Evolutionary conservation across 768 basidiomycete species (phyloP), one percentile per base, ranked within the genome.

Genomic region (Harrya chromipes): DNA sequence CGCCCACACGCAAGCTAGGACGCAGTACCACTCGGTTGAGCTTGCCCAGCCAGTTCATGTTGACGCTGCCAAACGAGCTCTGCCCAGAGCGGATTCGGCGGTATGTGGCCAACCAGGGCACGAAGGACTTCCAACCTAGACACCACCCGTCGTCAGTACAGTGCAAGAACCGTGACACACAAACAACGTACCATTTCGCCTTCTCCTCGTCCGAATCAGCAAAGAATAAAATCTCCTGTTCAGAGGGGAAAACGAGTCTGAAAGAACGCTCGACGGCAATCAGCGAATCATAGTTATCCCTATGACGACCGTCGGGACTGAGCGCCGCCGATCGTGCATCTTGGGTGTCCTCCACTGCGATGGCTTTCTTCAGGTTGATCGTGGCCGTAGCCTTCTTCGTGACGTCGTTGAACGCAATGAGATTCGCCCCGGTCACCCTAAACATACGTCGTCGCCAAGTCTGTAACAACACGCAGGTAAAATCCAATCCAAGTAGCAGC

Each of bases 201-300:
- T 97, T 98, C 66, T 92, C 91, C 47, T 86, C 84, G 49, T 93
- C 88, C 12, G 82, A 85, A 67, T 97, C 95, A 27, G 94, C 90
- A 59, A 87, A 94, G 75, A 97, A 98, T 11, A 81, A 67, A 51
- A 98, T 95, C 49, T 87, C 82, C 56, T 92, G 82, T 27, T 84
- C 78, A 20, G 79, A 74, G 3, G 82, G 79, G 70, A 98, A 97
- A 11, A 85, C 68, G 35, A 98, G 70, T 41, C 87, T 78, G 81
- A 97, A 97, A 6, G 86, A 90, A 46, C 88, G 81, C 58, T 90
- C 87, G 14, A 90, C 84, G 17, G 83, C 79, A 56, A 78, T 87
- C 51, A 83, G 62, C 20, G 74, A 78, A 55, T 87, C 82, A 50
- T 81, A 81, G 49, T 87, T 82, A 48, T 83, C 77, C 39, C 50